These are phyloP conservation scores for Tilletia setariae DNA, from an alignment of 1,284 basidiomycete species.

Conservation along the genomic window DNA sequence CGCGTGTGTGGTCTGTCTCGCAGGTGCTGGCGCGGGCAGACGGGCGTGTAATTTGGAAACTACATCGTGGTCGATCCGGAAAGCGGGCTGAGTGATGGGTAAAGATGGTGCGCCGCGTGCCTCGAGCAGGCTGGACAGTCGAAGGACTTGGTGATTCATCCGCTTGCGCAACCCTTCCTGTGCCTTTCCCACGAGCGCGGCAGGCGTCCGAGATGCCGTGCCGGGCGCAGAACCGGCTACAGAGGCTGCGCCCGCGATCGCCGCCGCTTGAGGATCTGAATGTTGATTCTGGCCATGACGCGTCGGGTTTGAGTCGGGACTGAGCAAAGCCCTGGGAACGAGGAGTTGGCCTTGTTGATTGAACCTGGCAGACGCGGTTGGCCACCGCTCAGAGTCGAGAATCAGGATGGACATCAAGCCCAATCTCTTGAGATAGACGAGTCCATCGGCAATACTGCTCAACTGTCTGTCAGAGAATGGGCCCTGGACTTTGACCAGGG, in stretches of 20 bases:
- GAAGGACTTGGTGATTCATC: slow-evolving; percentile 64
- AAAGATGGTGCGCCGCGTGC: slow-evolving; percentile 78
- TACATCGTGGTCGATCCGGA: slow-evolving; percentile 36
- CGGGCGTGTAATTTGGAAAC: slow-evolving; percentile 9
- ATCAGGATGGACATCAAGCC: slow-evolving; percentile 93
- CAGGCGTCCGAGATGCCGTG: slow-evolving; percentile 15
- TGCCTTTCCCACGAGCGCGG: slow-evolving; percentile 24
- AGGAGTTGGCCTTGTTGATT: slow-evolving; percentile 33
- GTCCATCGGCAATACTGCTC: slow-evolving; percentile 84
- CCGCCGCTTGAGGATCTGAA: slow-evolving; percentile 24
- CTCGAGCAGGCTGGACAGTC: slow-evolving; percentile 75
- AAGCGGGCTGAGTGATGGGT: slow-evolving; percentile 62
- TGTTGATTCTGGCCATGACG: slow-evolving; percentile 43
- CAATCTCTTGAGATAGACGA: slow-evolving; percentile 91
- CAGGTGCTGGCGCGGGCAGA: not conserved
- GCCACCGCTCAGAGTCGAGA: slow-evolving; percentile 78
- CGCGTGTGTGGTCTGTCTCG: not conserved
- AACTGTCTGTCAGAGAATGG: slow-evolving; percentile 94
- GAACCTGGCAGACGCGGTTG: slow-evolving; percentile 46
- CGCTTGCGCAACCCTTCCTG: slow-evolving; percentile 62
- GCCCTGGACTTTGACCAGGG: slow-evolving; percentile 93
- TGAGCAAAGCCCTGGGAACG: slow-evolving; percentile 2
- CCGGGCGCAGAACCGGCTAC: not conserved
- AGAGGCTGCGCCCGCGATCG: not conserved
- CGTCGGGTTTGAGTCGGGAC: slow-evolving; percentile 5